Conservation (phyloP, 78 protist species). For the Monosiga brevicollis region DNA sequence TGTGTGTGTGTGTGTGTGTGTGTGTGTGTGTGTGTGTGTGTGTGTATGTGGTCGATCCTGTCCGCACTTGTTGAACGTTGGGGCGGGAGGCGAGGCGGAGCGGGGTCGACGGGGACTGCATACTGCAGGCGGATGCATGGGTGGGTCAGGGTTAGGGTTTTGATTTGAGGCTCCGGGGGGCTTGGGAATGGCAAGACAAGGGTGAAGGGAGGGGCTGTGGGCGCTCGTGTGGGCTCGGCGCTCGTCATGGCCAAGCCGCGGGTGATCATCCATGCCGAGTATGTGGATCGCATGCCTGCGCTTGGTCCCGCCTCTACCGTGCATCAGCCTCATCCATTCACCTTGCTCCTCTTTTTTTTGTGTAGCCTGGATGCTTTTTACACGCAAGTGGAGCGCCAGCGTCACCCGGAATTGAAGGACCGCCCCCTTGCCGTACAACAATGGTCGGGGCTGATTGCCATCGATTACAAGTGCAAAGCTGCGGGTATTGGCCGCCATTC, state of each 20-base stretch:
- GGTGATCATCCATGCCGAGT: neutral
- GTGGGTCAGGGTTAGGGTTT: neutral
- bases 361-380: neutral
- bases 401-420: neutral
- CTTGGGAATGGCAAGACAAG: neutral
- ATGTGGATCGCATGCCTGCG: no score
- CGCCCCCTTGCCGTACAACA: neutral
- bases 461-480: neutral
- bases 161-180: neutral
- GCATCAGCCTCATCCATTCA: no score
- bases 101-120: no score
- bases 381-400: neutral
- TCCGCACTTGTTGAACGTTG: neutral
- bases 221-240: neutral
- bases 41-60: neutral
- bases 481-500: neutral
- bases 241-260: neutral
- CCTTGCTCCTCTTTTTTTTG: no score
- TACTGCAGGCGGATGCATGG: neutral
- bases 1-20: slow-evolving; percentile 4
- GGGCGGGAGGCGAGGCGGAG: no score
- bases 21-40: neutral
- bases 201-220: neutral
- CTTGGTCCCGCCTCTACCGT: no score
- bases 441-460: neutral